Evolutionary conservation across 176 grass and related monocot species (phyloP).

Genomic region (Miscanthus lutarioriparius): DNA sequence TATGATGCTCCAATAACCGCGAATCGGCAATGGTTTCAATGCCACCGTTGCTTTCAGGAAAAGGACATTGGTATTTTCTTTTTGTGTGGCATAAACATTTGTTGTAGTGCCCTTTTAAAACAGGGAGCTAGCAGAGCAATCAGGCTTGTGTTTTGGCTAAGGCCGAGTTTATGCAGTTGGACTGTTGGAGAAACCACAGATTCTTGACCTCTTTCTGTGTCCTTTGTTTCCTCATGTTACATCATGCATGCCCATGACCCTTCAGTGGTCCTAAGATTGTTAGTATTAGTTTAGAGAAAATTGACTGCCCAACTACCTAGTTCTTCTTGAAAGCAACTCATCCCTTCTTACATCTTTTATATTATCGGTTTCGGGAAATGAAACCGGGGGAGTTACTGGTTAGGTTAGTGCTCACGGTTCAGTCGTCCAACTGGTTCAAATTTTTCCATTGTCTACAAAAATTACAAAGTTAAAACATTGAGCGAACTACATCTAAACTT

Average conservation of each 20-base stretch:
- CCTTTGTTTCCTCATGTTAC: conserved; percentile 31
- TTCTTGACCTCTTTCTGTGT: conserved; percentile 28
- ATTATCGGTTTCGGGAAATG: background rate
- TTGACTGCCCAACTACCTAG: conserved; percentile 24
- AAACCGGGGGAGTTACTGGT: background rate
- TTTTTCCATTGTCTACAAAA: too few relatives aligned
- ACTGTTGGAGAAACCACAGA: conserved; percentile 11
- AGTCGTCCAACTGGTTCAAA: too few relatives aligned
- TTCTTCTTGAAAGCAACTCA: conserved; percentile 30
- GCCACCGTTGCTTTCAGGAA: conserved; percentile 23
- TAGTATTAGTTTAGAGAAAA: background rate
- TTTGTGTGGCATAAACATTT: background rate
- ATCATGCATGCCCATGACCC: conserved; percentile 8
- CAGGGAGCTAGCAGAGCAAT: background rate
- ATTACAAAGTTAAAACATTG: background rate
- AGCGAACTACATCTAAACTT: background rate
- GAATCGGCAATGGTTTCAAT: background rate
- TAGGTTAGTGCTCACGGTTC: too few relatives aligned
- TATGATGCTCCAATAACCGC: background rate
- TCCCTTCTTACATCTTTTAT: conserved; percentile 2
- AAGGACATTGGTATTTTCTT: conserved; percentile 6
- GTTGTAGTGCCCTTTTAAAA: conserved; percentile 23
- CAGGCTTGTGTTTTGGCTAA: conserved; percentile 27
- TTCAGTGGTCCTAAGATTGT: conserved; percentile 18
- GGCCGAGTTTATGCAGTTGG: background rate